Percentiles rank a stretch among this genome's conserved stretches.
These are phyloP conservation scores for Dalechampia spathulata DNA, from an alignment of 441 rosid genomes.

Conservation along the genomic window DNA sequence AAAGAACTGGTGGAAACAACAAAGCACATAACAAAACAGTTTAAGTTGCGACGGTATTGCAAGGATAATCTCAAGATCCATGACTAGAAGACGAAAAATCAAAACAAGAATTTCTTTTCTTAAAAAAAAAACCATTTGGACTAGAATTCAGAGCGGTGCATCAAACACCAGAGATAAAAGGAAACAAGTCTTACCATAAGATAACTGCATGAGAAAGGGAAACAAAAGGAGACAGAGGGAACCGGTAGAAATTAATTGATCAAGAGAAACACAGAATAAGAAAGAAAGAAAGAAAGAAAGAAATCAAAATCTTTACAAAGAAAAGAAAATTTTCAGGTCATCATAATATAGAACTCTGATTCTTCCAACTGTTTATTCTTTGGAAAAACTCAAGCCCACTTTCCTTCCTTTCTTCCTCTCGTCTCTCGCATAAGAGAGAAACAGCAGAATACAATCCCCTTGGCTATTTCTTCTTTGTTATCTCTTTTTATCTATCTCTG, in stretches of 20 bases:
- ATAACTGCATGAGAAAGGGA: slow-evolving; percentile 9
- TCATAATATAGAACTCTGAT: not conserved
- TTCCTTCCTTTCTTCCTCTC: no score
- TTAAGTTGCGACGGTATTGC: slow-evolving; percentile 23
- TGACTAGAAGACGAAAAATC: no score
- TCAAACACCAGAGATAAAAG: slow-evolving; percentile 3
- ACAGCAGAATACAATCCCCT: no score
- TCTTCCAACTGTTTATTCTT: not conserved
- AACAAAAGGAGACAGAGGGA: no score
- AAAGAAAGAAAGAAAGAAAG: not conserved
- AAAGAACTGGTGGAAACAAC: slow-evolving; percentile 1
- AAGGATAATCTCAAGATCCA: not conserved
- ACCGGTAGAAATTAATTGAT: no score
- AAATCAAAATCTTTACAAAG: not conserved
- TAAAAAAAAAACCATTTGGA: not conserved
- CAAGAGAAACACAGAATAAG: not conserved
- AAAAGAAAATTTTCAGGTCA: slow-evolving; percentile 13
- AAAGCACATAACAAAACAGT: not conserved
- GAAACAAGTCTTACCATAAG: slow-evolving; percentile 18
- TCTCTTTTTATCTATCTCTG: no score
- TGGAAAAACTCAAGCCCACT: no score
- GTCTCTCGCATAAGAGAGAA: no score
- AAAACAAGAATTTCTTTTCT: no score
- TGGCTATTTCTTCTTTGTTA: no score
- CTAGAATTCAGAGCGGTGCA: slow-evolving; percentile 9